Percentiles rank a stretch among this genome's conserved stretches.
phyloP scores from a whole-genome alignment of 805 yeast species.

The Wickerhamomyces bisporus region DNA sequence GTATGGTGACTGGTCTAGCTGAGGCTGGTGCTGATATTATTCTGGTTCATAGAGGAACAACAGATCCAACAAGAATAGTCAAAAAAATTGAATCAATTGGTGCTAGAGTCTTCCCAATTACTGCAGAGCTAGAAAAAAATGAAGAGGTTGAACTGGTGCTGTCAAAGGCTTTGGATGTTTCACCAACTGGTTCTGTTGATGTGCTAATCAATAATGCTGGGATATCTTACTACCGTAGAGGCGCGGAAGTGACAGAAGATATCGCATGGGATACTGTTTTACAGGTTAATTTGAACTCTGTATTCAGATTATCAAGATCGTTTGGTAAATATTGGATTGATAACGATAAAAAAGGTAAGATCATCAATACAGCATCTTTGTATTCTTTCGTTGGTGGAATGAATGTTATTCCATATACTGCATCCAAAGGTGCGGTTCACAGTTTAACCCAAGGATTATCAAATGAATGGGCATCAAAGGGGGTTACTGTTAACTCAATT shows the following conservation, averaged over 20 bases:
- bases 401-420: constrained; percentile 62
- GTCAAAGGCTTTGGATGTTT: constrained; percentile 46
- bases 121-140: constrained; percentile 21
- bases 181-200: constrained; percentile 59
- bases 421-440: constrained; percentile 76
- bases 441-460: constrained; percentile 74
- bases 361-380: constrained; percentile 83
- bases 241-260: constrained; percentile 28
- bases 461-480: constrained; percentile 40
- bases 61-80: constrained; percentile 14
- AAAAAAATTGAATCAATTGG: constrained; percentile 43
- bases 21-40: constrained; percentile 87
- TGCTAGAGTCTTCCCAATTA: constrained; percentile 49
- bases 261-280: constrained; percentile 65
- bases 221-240: constrained; percentile 64
- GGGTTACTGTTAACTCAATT: constrained; percentile 43
- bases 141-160: constrained; percentile 22
- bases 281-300: constrained; percentile 70
- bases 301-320: constrained; percentile 69
- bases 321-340: constrained; percentile 60
- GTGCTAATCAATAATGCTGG: constrained; percentile 88
- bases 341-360: constrained; percentile 54
- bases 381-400: constrained; percentile 20
- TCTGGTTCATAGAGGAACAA: constrained; percentile 17
- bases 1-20: constrained; percentile 75